phyloP scores from a whole-genome alignment of 1,139 yeast species.

The Maudiozyma humilis region DNA sequence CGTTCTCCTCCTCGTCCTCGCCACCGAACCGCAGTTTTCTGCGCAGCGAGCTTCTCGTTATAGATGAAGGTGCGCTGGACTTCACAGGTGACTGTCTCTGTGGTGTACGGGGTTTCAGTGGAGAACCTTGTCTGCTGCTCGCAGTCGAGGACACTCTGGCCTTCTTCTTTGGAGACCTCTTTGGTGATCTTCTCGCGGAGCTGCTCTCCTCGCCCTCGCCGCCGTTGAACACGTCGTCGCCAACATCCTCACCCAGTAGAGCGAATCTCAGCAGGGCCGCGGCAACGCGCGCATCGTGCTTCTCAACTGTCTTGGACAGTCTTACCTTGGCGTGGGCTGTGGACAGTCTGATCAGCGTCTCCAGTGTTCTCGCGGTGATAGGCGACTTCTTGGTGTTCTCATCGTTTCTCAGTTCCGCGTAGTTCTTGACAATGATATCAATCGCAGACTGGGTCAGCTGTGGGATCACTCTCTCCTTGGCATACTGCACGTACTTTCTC shows the following conservation, averaged over 20 bases:
- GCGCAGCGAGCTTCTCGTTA: constrained; percentile 11
- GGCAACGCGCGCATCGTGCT: constrained; percentile 78
- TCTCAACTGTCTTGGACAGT: constrained; percentile 64
- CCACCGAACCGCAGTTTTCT: constrained; percentile 16
- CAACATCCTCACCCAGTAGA: constrained; percentile 43
- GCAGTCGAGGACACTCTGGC: constrained; percentile 16
- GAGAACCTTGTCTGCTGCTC: constrained; percentile 15
- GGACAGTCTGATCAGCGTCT: constrained; percentile 87
- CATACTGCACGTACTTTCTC: constrained; percentile 88
- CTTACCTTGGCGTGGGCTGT: constrained; percentile 97
- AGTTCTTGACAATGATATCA: constrained; percentile 70
- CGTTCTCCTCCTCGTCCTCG: constrained; percentile 12
- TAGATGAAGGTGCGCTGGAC: constrained; percentile 9
- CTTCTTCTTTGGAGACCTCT: constrained; percentile 31
- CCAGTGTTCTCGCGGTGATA: constrained; percentile 95
- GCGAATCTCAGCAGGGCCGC: constrained; percentile 80
- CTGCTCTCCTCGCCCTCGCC: constrained; percentile 23
- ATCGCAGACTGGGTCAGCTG: constrained; percentile 72
- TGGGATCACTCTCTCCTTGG: constrained; percentile 83
- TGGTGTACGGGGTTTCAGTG: constrained; percentile 15
- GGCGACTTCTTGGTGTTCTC: constrained; percentile 81
- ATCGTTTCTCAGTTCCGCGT: constrained; percentile 78
- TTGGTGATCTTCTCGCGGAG: constrained; percentile 21
- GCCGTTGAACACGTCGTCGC: constrained; percentile 29
- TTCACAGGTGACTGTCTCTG: constrained; percentile 10